Evolutionary conservation across 2,329 filamentous ascomycete genomes (phyloP).

Genomic region (Pseudopithomyces chartarum): DNA sequence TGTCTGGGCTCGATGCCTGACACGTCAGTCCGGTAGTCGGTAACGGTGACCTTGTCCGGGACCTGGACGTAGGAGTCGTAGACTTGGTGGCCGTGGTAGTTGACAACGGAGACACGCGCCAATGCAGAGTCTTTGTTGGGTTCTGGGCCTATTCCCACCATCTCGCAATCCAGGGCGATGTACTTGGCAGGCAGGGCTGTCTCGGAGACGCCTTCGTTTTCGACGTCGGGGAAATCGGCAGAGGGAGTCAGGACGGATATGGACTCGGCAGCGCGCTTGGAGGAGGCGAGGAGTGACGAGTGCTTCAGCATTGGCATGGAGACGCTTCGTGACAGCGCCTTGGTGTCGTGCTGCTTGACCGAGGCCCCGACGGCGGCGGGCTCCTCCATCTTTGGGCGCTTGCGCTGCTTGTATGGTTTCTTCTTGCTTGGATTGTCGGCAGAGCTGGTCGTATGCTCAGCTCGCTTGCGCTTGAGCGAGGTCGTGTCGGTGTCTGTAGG

Average conservation of each 20-base stretch:
- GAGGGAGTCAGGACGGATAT: conserved; percentile 55
- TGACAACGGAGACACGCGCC: conserved; percentile 86
- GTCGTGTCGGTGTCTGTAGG: conserved; percentile 27
- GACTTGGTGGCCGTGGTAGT: conserved; percentile 89
- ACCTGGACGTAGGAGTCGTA: conserved; percentile 93
- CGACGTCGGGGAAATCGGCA: conserved; percentile 45
- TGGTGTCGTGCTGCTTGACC: conserved; percentile 46
- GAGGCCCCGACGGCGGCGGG: conserved; percentile 39
- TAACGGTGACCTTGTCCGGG: conserved; percentile 67
- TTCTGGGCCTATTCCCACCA: conserved; percentile 81
- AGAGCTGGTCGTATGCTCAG: conserved; percentile 25
- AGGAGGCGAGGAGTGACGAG: conserved; percentile 55
- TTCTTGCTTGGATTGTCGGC: conserved; percentile 40
- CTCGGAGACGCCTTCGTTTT: conserved; percentile 51
- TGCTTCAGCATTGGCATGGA: conserved; percentile 41
- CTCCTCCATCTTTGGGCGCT: conserved; percentile 47
- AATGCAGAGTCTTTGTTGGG: conserved; percentile 73
- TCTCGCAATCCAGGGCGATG: conserved; percentile 93
- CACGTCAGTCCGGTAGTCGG: conserved; percentile 87
- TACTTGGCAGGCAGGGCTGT: conserved; percentile 82
- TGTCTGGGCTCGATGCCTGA: conserved; percentile 79
- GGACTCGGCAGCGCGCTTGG: conserved; percentile 61
- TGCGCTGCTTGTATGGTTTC: conserved; percentile 29
- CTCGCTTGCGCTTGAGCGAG: conserved; percentile 43
- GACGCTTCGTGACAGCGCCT: conserved; percentile 44